These are phyloP conservation scores for Tuber microsphaerosporum DNA, from an alignment of 495 filamentous ascomycete species.

Conservation along the genomic window DNA sequence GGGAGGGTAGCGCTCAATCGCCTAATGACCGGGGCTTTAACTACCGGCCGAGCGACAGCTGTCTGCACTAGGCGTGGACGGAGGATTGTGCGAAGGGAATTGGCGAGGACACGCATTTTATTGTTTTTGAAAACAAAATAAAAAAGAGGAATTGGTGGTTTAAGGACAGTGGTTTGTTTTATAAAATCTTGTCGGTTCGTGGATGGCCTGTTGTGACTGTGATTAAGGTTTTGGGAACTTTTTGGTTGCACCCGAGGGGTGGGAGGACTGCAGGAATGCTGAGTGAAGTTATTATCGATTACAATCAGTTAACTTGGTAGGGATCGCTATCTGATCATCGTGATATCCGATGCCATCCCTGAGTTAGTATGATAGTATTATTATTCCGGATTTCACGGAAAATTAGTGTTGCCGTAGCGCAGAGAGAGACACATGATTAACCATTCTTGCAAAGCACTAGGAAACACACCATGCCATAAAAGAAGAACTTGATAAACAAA, in stretches of 20 bases:
- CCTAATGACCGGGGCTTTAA: conserved; percentile 14
- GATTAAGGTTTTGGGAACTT: background rate
- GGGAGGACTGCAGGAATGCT: background rate
- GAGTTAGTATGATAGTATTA: no score
- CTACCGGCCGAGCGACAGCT: conserved; percentile 10
- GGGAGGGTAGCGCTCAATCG: conserved; percentile 6
- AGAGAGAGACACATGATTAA: no score
- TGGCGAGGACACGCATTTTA: conserved; percentile 21
- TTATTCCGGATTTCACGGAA: no score
- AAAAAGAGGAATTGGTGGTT: background rate
- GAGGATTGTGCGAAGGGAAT: conserved; percentile 22
- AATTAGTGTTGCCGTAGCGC: no score
- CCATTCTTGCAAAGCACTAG: no score
- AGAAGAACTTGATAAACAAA: no score
- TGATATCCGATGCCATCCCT: background rate
- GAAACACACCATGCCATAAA: no score
- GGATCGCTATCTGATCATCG: background rate
- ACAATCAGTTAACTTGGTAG: background rate
- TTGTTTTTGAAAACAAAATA: background rate
- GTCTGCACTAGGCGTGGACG: background rate
- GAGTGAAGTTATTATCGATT: no score
- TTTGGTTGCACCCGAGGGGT: background rate
- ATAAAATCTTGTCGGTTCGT: background rate
- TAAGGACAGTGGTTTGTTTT: background rate
- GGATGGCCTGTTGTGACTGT: background rate